phyloP scores from a whole-genome alignment of 805 yeast genomes.

The Candida germanica region DNA sequence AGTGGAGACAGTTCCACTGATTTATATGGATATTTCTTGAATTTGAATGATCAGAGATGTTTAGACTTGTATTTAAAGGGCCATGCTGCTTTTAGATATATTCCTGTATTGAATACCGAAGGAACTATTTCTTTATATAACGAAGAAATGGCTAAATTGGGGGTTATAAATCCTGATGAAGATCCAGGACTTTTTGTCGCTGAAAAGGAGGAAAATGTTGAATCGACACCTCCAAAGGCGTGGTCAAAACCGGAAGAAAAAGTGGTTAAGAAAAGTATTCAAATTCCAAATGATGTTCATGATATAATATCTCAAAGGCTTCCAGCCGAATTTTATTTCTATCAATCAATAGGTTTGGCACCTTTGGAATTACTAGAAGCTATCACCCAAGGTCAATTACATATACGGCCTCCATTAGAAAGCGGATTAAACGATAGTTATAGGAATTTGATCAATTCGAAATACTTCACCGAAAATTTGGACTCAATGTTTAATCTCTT shows the following conservation, averaged over 20 bases:
- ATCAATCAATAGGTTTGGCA: slow-evolving; percentile 73
- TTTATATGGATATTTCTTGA: slow-evolving; percentile 45
- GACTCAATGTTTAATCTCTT: slow-evolving; percentile 64
- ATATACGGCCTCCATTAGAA: slow-evolving; percentile 66
- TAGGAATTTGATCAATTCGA: slow-evolving; percentile 48
- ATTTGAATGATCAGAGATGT: slow-evolving; percentile 43
- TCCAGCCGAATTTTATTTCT: slow-evolving; percentile 82
- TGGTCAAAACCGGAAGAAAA: neutral
- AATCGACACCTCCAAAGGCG: neutral
- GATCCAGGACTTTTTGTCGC: slow-evolving; percentile 5
- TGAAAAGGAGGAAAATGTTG: slow-evolving; percentile 1
- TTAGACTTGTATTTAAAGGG: slow-evolving; percentile 63
- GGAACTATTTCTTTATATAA: slow-evolving; percentile 66
- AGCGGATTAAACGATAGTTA: slow-evolving; percentile 58
- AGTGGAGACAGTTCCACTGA: slow-evolving; percentile 21
- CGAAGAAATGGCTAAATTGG: slow-evolving; percentile 39
- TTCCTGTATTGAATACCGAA: slow-evolving; percentile 67
- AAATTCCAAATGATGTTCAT: slow-evolving; percentile 75
- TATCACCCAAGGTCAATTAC: slow-evolving; percentile 58
- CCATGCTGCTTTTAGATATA: slow-evolving; percentile 59
- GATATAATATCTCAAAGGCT: slow-evolving; percentile 79
- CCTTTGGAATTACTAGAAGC: slow-evolving; percentile 64
- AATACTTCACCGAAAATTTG: slow-evolving; percentile 47
- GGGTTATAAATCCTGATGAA: slow-evolving; percentile 20
- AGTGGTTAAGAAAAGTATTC: slow-evolving; percentile 11